Base-by-base conservation (phyloP, 2,329 filamentous ascomycete species). In the Cordyceps javanica region DNA sequence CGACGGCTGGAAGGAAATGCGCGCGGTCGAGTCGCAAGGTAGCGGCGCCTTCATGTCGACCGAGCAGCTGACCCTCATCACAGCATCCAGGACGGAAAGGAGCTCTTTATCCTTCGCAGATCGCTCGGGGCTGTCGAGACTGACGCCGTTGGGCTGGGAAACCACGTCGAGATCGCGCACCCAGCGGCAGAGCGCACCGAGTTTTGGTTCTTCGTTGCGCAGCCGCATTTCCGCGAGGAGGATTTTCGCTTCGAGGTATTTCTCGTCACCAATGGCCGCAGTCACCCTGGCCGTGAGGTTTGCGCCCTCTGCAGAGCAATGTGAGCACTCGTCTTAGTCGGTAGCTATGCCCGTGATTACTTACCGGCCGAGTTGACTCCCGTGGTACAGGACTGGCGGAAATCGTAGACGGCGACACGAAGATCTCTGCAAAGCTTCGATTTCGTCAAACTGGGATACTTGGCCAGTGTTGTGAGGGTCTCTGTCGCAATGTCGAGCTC, bases 171-270 rank as follows among this genome's bases (percentile, higher is more conserved):
- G 73, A 65, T 88, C 86, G 58, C 87, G 79, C 5, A 89, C 86
- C 87, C 87, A 90, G 58, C 87, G 82, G 68, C 86, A 89, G 8
- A 89, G 70, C 1, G 86, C 85, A 21, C 87, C 87, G 0, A 89
- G 72, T 62, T 87, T 87, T 0, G 86, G 86, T 19, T 81, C 78
- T 60, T 89, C 79, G 3, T 76, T 73, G n/a, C 86, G 75, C 19
- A 89, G 83, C 30, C 80, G 77, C 86, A 89, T 89, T 72, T 89
- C 86, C 0, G 86, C 81, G 1, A 90, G 77, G 14, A 88, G 67
- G 16, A 89, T 78, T 53, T 78, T 78, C 5, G 86, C 85, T n/a
- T 89, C 86, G 10, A 75, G 77, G 62, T 85, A 87, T 65, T 84
- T 82, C 51, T 78, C 83, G 67, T 89, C 86, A 23, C 81, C 78